phyloP scores from a whole-genome alignment of 257 asterid genomes.

The Apocynum venetum region DNA sequence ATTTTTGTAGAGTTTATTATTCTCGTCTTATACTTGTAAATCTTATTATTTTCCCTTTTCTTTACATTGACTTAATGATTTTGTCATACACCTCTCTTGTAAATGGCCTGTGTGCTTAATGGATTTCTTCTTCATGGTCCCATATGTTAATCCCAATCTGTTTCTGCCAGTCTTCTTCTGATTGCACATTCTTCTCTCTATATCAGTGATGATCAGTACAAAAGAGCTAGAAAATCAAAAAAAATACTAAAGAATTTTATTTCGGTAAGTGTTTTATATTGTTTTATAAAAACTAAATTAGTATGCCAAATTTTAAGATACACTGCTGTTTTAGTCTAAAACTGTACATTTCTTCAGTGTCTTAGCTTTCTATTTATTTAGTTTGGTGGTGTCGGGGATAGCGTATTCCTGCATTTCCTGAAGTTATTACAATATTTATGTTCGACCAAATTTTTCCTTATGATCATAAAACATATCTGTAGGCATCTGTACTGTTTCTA shows the following conservation, averaged over 20 bases:
- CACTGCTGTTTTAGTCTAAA: too few species aligned
- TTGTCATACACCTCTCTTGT: not conserved
- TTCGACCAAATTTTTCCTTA: too few species aligned
- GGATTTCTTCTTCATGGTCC: not conserved
- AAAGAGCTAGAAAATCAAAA: not conserved
- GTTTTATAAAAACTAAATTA: too few species aligned
- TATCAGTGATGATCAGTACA: not conserved
- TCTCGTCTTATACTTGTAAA: not conserved
- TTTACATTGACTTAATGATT: not conserved
- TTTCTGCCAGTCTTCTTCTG: not conserved
- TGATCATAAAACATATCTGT: too few species aligned
- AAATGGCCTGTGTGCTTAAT: not conserved
- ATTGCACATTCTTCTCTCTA: not conserved
- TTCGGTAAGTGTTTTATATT: too few species aligned
- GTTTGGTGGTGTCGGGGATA: too few species aligned
- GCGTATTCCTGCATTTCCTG: too few species aligned
- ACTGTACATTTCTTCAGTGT: too few species aligned
- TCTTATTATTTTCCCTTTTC: not conserved
- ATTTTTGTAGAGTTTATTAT: conserved; percentile 5
- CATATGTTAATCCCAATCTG: not conserved
- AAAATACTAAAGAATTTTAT: not conserved
- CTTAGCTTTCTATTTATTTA: too few species aligned
- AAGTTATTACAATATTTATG: too few species aligned
- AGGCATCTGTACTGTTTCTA: too few species aligned
- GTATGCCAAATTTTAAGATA: too few species aligned